These are phyloP conservation scores for Populus hybrid DNA, from an alignment of 441 rosid species.

Conservation along the genomic window DNA sequence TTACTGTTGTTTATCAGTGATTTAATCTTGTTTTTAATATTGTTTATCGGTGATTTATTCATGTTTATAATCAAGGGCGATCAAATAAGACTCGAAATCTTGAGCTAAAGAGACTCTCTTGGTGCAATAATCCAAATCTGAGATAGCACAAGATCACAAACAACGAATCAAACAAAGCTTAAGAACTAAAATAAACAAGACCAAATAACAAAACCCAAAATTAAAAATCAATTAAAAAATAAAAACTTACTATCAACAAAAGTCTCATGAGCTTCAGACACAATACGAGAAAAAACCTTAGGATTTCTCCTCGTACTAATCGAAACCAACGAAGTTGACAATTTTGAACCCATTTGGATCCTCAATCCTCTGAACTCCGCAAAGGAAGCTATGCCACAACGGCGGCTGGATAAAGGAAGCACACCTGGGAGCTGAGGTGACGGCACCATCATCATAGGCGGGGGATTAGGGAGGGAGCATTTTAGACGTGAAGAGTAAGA, in stretches of 20 bases:
- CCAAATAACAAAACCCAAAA: background rate
- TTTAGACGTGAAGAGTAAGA: slow-evolving; percentile 21
- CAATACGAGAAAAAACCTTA: slow-evolving; percentile 34
- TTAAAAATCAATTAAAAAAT: background rate
- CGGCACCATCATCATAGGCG: slow-evolving; percentile 13
- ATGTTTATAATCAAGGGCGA: background rate
- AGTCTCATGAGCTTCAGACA: slow-evolving; percentile 61
- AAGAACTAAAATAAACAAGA: background rate
- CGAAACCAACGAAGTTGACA: slow-evolving; percentile 19
- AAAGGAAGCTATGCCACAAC: slow-evolving; percentile 20
- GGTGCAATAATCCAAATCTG: background rate
- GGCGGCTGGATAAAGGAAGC: slow-evolving; percentile 20
- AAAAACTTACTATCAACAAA: slow-evolving; percentile 39
- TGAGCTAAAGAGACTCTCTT: background rate
- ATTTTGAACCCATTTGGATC: slow-evolving; percentile 29
- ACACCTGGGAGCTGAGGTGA: background rate
- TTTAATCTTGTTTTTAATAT: too few species aligned
- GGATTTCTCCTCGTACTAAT: slow-evolving; percentile 24
- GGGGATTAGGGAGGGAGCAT: slow-evolving; percentile 24
- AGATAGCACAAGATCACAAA: background rate
- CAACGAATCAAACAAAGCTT: background rate
- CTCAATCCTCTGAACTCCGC: slow-evolving; percentile 48
- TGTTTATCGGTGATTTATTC: too few species aligned
- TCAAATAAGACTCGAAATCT: background rate
- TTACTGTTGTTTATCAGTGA: too few species aligned